Evolutionary conservation across 306 rosid genomes (phyloP), one percentile per base, ranked within the genome.

Genomic region (Trifolium repens): DNA sequence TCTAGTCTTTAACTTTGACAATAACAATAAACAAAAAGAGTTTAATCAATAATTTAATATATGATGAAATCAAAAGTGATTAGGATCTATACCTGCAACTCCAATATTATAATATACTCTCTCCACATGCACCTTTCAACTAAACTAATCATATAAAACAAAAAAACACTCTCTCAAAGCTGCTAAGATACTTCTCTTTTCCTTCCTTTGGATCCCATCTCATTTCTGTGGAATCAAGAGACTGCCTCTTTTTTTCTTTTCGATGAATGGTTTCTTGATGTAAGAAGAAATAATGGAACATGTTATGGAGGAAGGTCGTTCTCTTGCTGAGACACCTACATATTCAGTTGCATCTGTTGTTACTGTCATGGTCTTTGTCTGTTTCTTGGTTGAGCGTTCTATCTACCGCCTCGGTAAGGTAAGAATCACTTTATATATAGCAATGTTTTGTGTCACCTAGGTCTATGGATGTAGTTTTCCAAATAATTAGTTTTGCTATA

Each of bases 301-400:
- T 55, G 82, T 75, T 73, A 32, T 88, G 43, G 85, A 83, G 52
- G 63, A 53, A 67, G 88, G 84, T 68, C 84, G 93, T 79, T 94
- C 97, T 52, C 85, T 94, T 80, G 90, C 96, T 58, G 97, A 90
- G 85, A 94, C 98, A 11, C 98, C 97, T n/a, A 91, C 96, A 7
- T 94, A 90, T 72, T 88, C 96, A 22, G 98, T 94, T 84, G 97
- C 98, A 35, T 90, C 98, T 2, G 93, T 91, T 47, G 82, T 94
- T 37, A 87, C 93, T 9, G 91, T 94, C 77, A 91, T 94, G 98
- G 97, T 94, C 42, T 88, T 91, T 53, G 85, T 87, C 6, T 90
- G 97, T 87, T 79, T 91, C 59, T 60, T 94, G 79, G 93, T 94
- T 17, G 90, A 94, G 64, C 89, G 96, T 73, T 89, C 96, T 24